Conservation (phyloP, 2,329 filamentous ascomycete genomes). For the Cladophialophora psammophila region DNA sequence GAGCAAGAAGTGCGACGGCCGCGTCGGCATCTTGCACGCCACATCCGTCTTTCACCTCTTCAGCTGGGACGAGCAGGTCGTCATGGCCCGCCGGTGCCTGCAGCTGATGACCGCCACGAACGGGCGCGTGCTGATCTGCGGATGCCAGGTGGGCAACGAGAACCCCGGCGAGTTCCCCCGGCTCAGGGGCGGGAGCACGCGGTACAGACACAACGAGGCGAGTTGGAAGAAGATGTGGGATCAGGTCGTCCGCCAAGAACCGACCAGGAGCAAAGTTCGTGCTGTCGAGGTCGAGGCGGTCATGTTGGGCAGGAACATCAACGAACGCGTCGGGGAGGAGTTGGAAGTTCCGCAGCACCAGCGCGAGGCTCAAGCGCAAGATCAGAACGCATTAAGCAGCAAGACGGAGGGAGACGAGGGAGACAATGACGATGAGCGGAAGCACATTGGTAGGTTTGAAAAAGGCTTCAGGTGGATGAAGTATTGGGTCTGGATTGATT, state of each 20-base stretch:
- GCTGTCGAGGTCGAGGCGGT: constrained; percentile 36
- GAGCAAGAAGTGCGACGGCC: constrained; percentile 41
- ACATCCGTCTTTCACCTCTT: constrained; percentile 54
- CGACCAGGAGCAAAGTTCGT: constrained; percentile 36
- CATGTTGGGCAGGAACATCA: constrained; percentile 13
- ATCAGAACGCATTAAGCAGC: background rate
- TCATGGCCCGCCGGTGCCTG: constrained; percentile 37
- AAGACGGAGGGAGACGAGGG: background rate
- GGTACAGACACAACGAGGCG: constrained; percentile 47
- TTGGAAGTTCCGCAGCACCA: background rate
- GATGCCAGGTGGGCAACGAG: constrained; percentile 40
- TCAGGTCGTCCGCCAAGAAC: constrained; percentile 54
- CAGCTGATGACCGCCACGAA: constrained; percentile 27
- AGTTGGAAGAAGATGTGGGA: constrained; percentile 64
- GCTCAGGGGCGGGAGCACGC: constrained; percentile 27
- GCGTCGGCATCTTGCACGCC: constrained; percentile 47
- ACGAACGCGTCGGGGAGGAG: constrained; percentile 1
- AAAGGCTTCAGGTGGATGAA: constrained; percentile 39
- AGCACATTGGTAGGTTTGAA: constrained; percentile 20
- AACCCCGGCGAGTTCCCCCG: constrained; percentile 34
- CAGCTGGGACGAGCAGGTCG: constrained; percentile 46
- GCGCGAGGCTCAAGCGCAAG: background rate
- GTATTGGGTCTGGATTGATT: constrained; percentile 39
- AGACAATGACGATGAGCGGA: constrained; percentile 10
- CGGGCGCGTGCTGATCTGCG: constrained; percentile 38